phyloP scores from a whole-genome alignment of 2,329 filamentous ascomycete species.

The Lachnum nothofagi region DNA sequence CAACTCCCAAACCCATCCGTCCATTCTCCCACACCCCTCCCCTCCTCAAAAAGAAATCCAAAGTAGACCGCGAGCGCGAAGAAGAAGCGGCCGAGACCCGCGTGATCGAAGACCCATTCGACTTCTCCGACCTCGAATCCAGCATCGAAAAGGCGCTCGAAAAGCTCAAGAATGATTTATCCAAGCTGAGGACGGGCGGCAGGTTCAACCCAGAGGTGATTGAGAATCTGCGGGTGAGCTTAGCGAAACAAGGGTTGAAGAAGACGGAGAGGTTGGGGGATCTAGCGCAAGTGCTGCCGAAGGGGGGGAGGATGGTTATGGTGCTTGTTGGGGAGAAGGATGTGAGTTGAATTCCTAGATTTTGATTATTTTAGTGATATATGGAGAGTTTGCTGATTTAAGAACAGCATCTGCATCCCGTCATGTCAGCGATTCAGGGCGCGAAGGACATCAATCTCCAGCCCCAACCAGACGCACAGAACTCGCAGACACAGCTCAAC shows the following conservation, averaged over 20 bases:
- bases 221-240: slow-evolving; percentile 55
- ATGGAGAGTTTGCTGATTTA: slow-evolving; percentile 5
- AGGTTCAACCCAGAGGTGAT: slow-evolving; percentile 57
- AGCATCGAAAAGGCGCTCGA: slow-evolving; percentile 51
- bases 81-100: slow-evolving; percentile 8
- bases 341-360: slow-evolving; percentile 41
- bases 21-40: slow-evolving; percentile 14
- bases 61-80: slow-evolving; percentile 19
- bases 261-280: slow-evolving; percentile 53
- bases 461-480: slow-evolving; percentile 42
- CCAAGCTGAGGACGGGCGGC: slow-evolving; percentile 57
- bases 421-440: slow-evolving; percentile 48
- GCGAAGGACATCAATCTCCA: slow-evolving; percentile 46
- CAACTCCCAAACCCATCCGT: slow-evolving; percentile 4
- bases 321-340: slow-evolving; percentile 61
- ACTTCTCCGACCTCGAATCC: slow-evolving; percentile 53
- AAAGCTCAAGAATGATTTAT: slow-evolving; percentile 55
- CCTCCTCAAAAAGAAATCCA: slow-evolving; percentile 25
- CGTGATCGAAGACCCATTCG: slow-evolving; percentile 47
- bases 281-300: slow-evolving; percentile 62
- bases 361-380: too few species aligned
- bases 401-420: slow-evolving; percentile 48
- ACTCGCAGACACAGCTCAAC: slow-evolving; percentile 45
- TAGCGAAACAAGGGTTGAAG: slow-evolving; percentile 48
- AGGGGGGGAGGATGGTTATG: slow-evolving; percentile 54